These are phyloP conservation scores for Yamadazyma sp. DNA, from an alignment of 1,139 yeast genomes.

Conservation along the genomic window DNA sequence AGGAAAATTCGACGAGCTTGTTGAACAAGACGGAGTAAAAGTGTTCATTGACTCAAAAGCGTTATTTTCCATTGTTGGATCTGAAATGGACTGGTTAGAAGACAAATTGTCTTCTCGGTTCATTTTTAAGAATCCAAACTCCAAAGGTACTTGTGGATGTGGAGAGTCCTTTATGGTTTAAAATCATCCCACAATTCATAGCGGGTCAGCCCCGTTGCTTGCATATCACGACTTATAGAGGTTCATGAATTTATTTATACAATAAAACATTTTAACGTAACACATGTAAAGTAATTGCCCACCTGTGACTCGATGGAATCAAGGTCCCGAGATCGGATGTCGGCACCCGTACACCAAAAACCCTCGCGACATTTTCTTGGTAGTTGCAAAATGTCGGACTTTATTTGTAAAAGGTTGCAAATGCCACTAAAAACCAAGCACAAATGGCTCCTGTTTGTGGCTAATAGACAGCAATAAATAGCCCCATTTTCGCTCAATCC, in stretches of 20 bases:
- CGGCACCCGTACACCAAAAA: not conserved
- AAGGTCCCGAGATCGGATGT: conserved; percentile 1
- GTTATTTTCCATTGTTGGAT: conserved; percentile 89
- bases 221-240: conserved; percentile 2
- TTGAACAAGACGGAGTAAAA: conserved; percentile 90
- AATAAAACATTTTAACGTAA: not conserved
- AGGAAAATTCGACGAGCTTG: conserved; percentile 90
- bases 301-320: not conserved
- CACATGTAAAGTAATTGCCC: not conserved
- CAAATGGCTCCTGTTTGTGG: too few species aligned
- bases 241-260: conserved; percentile 5
- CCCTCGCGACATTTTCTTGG: not conserved
- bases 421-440: too few species aligned
- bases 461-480: too few species aligned
- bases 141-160: conserved; percentile 97
- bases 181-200: not conserved
- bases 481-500: too few species aligned
- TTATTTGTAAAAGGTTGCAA: conserved; percentile 6
- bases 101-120: conserved; percentile 87
- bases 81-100: conserved; percentile 98
- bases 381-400: not conserved
- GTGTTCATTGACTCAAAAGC: conserved; percentile 95
- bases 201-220: not conserved
- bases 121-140: conserved; percentile 91
- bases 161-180: conserved; percentile 97